Evolutionary conservation across 2,329 filamentous ascomycete genomes (phyloP).

Genomic region (Phoma sp.): DNA sequence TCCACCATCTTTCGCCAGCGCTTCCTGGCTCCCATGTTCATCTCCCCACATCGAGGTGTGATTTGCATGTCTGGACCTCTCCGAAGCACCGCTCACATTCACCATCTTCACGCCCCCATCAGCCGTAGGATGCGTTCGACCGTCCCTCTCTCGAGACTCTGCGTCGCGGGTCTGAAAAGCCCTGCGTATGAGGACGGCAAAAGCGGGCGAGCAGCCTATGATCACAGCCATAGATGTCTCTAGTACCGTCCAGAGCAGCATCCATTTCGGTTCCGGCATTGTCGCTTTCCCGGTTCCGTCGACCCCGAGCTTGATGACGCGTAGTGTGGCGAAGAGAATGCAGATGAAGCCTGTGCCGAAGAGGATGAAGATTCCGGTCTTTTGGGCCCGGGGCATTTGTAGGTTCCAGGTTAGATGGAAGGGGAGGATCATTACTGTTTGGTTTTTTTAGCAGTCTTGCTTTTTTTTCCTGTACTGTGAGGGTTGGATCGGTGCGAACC

Average conservation of each 20-base stretch:
- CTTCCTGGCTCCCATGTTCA: neutral
- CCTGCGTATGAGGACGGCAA: neutral
- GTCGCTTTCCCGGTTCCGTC: slow-evolving; percentile 24
- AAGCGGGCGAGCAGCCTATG: neutral
- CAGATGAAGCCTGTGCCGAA: slow-evolving; percentile 29
- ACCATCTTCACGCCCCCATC: neutral
- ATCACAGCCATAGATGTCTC: slow-evolving; percentile 41
- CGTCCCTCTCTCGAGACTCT: neutral
- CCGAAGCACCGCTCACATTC: neutral
- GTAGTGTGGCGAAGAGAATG: slow-evolving; percentile 28
- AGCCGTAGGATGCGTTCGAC: neutral
- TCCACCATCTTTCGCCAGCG: neutral
- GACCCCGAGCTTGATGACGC: slow-evolving; percentile 40
- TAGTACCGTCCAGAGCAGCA: slow-evolving; percentile 44
- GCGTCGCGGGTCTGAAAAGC: neutral
- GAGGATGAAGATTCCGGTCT: slow-evolving; percentile 38
- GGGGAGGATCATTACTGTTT: slow-evolving; percentile 45
- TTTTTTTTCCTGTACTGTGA: too few relatives aligned
- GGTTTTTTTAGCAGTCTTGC: too few relatives aligned
- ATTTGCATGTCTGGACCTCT: neutral
- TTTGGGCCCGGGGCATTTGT: slow-evolving; percentile 38
- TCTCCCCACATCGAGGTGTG: neutral
- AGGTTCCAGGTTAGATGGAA: slow-evolving; percentile 47
- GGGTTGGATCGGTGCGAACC: neutral
- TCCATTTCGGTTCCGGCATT: slow-evolving; percentile 41